Conservation (phyloP, 2,329 filamentous ascomycete genomes). For the Emmonsiellopsis sp. region DNA sequence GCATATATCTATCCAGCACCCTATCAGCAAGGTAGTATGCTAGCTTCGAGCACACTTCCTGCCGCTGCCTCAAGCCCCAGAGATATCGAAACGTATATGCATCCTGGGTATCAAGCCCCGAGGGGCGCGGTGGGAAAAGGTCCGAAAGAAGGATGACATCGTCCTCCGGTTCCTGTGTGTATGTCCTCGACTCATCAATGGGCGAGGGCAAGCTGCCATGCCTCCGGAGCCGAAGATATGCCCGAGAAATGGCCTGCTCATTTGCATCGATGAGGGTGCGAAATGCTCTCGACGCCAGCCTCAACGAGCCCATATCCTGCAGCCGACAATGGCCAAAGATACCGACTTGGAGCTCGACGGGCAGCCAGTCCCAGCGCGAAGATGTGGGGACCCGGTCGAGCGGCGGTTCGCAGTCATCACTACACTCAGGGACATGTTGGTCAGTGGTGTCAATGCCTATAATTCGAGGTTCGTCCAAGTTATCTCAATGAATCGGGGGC, state of each 20-base stretch:
- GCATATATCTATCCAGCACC: constrained; percentile 31
- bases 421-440: background rate
- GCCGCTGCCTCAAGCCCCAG: constrained; percentile 27
- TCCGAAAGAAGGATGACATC: constrained; percentile 36
- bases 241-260: constrained; percentile 32
- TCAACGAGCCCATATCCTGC: constrained; percentile 27
- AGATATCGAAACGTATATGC: constrained; percentile 35
- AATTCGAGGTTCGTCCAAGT: background rate
- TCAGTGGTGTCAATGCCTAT: background rate
- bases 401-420: background rate
- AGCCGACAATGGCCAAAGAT: constrained; percentile 34
- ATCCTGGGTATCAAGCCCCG: constrained; percentile 23
- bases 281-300: constrained; percentile 32
- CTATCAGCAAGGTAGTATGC: constrained; percentile 34
- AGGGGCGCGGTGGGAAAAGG: constrained; percentile 31
- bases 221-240: constrained; percentile 32
- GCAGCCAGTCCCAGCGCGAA: constrained; percentile 31
- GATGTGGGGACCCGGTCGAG: constrained; percentile 10
- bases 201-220: constrained; percentile 35
- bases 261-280: constrained; percentile 26
- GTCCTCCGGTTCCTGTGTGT: constrained; percentile 34
- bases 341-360: constrained; percentile 33
- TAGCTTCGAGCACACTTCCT: constrained; percentile 30
- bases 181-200: constrained; percentile 25
- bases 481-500: background rate